These are phyloP conservation scores for Aspergillus carbonarius DNA, from an alignment of 2,329 filamentous ascomycete genomes.

Conservation along the genomic window DNA sequence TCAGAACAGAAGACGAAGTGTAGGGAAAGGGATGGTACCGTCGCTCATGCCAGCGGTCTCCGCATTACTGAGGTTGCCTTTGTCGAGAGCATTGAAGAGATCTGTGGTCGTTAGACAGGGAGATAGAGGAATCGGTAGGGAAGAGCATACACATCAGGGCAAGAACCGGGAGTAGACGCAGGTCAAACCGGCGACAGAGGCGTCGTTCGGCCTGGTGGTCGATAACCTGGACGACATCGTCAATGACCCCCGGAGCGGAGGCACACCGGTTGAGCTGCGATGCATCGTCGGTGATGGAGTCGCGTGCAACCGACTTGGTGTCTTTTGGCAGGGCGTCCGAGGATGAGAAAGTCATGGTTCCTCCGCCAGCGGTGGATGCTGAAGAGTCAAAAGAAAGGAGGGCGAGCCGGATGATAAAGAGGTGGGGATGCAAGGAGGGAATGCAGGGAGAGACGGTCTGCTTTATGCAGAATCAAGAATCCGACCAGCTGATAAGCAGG, in stretches of 20 bases:
- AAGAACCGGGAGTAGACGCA: slow-evolving; percentile 55
- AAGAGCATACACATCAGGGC: slow-evolving; percentile 54
- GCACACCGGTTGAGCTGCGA: slow-evolving; percentile 12
- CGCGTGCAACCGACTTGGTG: slow-evolving; percentile 6
- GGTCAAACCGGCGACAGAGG: slow-evolving; percentile 55
- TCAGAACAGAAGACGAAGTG: not conserved
- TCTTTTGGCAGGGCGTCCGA: slow-evolving; percentile 6
- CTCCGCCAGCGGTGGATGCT: not conserved
- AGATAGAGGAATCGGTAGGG: not conserved
- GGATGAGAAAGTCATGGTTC: not conserved
- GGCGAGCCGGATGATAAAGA: not conserved
- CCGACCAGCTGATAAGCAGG: not conserved
- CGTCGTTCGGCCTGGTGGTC: slow-evolving; percentile 49
- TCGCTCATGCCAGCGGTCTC: slow-evolving; percentile 54
- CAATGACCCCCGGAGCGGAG: slow-evolving; percentile 16
- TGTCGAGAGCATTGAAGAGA: slow-evolving; percentile 55
- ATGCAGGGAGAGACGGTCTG: not conserved
- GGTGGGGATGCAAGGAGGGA: not conserved
- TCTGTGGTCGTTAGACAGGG: slow-evolving; percentile 36
- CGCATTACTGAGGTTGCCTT: slow-evolving; percentile 56
- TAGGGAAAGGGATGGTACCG: slow-evolving; percentile 22
- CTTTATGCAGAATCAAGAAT: not conserved
- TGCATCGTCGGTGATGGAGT: slow-evolving; percentile 9
- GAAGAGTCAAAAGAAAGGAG: not conserved
- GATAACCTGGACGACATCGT: slow-evolving; percentile 35